Conservation (phyloP, 768 basidiomycete species). For the Lepiota brunneoincarnata region DNA sequence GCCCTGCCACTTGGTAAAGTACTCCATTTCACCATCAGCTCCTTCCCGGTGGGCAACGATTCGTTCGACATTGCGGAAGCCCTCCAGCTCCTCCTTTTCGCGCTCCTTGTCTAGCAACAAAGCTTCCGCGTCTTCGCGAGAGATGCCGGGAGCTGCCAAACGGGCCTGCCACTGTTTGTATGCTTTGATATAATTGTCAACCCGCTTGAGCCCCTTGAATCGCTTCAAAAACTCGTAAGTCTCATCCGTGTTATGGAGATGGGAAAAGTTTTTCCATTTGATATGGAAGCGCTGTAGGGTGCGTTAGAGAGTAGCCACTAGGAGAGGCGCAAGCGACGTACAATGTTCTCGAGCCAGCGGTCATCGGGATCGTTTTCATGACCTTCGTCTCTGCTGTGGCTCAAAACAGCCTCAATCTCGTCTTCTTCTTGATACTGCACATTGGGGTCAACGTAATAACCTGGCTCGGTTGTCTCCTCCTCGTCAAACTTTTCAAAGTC, state of each 20-base stretch:
- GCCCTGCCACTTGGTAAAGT: slow-evolving; percentile 96
- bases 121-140: slow-evolving; percentile 86
- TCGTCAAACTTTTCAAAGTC: slow-evolving; percentile 73
- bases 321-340: slow-evolving; percentile 26
- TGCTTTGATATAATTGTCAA: slow-evolving; percentile 98
- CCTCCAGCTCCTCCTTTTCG: slow-evolving; percentile 87
- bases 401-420: slow-evolving; percentile 90
- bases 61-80: slow-evolving; percentile 88
- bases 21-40: slow-evolving; percentile 61
- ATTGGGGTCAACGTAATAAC: slow-evolving; percentile 54
- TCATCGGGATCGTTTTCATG: slow-evolving; percentile 75
- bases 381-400: slow-evolving; percentile 83
- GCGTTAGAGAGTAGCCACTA: slow-evolving; percentile 8
- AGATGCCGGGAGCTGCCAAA: slow-evolving; percentile 60
- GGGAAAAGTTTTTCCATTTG: slow-evolving; percentile 99
- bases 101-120: slow-evolving; percentile 89
- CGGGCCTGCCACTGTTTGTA: slow-evolving; percentile 74
- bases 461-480: slow-evolving; percentile 57
- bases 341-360: slow-evolving; percentile 85
- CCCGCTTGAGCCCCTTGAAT: slow-evolving; percentile 93
- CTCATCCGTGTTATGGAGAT: slow-evolving; percentile 99
- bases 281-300: slow-evolving; percentile 88
- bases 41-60: slow-evolving; percentile 77
- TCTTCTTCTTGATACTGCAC: slow-evolving; percentile 65
- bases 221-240: slow-evolving; percentile 94